Evolutionary conservation across 495 filamentous ascomycete genomes (phyloP), one percentile per base, ranked within the genome.

Genomic region (Xylaria longipes): DNA sequence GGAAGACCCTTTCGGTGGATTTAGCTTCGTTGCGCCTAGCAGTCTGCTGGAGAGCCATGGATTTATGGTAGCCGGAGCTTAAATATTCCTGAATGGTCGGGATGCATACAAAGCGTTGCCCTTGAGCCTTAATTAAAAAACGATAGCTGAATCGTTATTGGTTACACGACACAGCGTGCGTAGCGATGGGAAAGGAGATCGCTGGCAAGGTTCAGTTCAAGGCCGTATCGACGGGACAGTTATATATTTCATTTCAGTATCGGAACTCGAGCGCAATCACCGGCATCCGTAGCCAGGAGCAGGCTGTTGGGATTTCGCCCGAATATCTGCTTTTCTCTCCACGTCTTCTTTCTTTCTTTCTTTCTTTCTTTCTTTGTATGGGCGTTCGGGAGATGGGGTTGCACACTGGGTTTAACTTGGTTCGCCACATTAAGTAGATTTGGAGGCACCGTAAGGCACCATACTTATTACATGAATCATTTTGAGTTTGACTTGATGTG

Each of bases 11-110:
- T 98, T 99, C 83, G 94, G 95, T 20, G 96, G 97, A 2, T 99
- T 99, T 79, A 97, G 94, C 81, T 99, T 93, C 80, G 95, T 98
- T 70, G 97, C 94, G 27, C 92, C 93, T 64, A 91, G 87, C 77
- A 97, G 95, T 76, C 80, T 98, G 79, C 85, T 99, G 64, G 93
- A 94, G 77, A 84, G 87, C 52, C 78, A 82, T 68, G 81, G 78
- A 5, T 81, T 79, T 63, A 57, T 76, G 63, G 67, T 74, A 37
- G 48, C 39, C 17, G 41, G 45, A 9, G 48, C 15, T 1, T 65
- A 60, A 31, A 63, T 43, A 56, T 31, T 15, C 25, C n/a, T 20
- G 60, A 6, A 52, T 57, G 33, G 48, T 22, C n/a, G 22, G n/a
- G 3, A 20, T 37, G 22, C 2, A 9, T 37, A 12, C 17, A 33